phyloP scores from a whole-genome alignment of 2,329 filamentous ascomycete species.

The Microascus cirrosus region DNA sequence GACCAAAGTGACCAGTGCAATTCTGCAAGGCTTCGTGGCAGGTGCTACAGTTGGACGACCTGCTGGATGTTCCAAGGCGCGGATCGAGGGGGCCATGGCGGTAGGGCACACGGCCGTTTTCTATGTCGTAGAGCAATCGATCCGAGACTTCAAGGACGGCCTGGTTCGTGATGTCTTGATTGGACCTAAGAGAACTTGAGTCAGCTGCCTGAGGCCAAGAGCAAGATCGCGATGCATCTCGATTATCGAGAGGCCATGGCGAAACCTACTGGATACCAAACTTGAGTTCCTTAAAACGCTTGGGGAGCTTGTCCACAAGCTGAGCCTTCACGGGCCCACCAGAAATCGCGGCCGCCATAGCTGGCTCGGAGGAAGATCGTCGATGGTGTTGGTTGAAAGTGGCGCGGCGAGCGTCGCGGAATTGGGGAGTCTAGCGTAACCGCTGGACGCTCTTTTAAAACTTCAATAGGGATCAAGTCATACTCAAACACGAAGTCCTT shows the following conservation, averaged over 20 bases:
- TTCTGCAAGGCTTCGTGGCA: slow-evolving; percentile 71
- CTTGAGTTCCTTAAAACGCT: slow-evolving; percentile 85
- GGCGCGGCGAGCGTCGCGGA: not conserved
- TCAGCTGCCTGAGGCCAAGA: not conserved
- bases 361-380: not conserved
- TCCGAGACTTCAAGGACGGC: slow-evolving; percentile 92
- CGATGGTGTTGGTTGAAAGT: not conserved
- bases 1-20: slow-evolving; percentile 92
- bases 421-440: not conserved
- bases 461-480: not conserved
- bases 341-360: slow-evolving; percentile 6
- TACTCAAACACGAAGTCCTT: not conserved
- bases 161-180: slow-evolving; percentile 91
- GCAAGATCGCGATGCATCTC: not conserved
- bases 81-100: slow-evolving; percentile 79
- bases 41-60: slow-evolving; percentile 67
- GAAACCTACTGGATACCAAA: slow-evolving; percentile 77
- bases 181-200: slow-evolving; percentile 45
- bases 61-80: slow-evolving; percentile 81
- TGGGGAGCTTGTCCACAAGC: slow-evolving; percentile 78
- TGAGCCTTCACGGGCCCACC: slow-evolving; percentile 60
- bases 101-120: slow-evolving; percentile 64
- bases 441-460: not conserved
- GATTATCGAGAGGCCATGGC: not conserved
- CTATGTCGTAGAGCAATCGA: slow-evolving; percentile 83